Base-by-base conservation (phyloP, 164 flowering plant species). In the Platanus orientalis region DNA sequence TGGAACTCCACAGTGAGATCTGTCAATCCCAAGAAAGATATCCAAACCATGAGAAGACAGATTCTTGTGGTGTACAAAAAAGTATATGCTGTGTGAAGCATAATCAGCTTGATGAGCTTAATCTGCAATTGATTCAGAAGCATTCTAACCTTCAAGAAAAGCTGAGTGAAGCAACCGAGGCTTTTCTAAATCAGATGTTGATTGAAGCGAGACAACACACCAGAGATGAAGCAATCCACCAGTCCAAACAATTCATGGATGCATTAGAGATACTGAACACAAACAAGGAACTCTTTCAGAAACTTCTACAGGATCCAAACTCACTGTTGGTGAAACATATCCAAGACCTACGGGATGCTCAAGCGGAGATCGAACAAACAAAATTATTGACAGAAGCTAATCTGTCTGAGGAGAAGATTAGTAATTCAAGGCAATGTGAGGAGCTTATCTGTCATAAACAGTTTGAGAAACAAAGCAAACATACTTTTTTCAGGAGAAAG, bases 401-500 rank as follows among this genome's bases (percentile, higher is more conserved):
- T 40, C 25, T 62, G 39, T 56, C 66, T 29, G 74, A 73, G 55
- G 63, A 69, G 49, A 70, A 68, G 54, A 63, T 20, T 9, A 23
- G 5, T 19, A 50, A 54, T 44, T 54, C 61, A 24, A 70, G 36
- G 39, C 65, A 71, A 62, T 52, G 70, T 47, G 73, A 78, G 64
- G 79, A 80, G 60, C 61, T 62, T 48, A 60, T 61, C 19, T 53
- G 34, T 45, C 67, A 39, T 50, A 87, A 83, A 61, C 76, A 75
- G 45, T 52, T 58, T n/a, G 50, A 40, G 16, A 70, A 74, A 29
- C 68, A 52, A 25, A 69, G 21, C 25, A 53, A 44, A 21, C 74
- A 72, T 29, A 79, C 66, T 0, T 69, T 81, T 69, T 89, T 89
- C 70, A 65, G 90, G 65, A 84, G 80, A 68, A 86, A 75, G 67